These are phyloP conservation scores for Hirsutella thompsonii DNA, from an alignment of 2,329 filamentous ascomycete species.

Conservation along the genomic window DNA sequence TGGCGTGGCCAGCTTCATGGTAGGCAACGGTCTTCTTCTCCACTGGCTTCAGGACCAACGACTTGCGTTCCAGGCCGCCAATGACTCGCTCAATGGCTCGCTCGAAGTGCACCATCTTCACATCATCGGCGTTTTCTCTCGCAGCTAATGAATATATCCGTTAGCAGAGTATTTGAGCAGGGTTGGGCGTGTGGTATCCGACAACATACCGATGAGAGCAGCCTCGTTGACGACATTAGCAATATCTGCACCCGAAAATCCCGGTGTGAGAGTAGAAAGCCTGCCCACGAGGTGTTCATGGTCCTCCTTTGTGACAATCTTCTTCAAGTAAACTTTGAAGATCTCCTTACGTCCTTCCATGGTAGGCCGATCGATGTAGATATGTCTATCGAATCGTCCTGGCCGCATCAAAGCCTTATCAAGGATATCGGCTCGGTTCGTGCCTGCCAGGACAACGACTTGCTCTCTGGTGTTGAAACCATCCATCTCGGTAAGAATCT, in stretches of 20 bases:
- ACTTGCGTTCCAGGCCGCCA: constrained; percentile 94
- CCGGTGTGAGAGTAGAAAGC: constrained; percentile 82
- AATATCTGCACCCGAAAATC: constrained; percentile 95
- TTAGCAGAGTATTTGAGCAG: no score
- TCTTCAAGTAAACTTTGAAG: constrained; percentile 85
- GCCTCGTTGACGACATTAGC: constrained; percentile 98
- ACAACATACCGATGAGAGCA: constrained; percentile 81
- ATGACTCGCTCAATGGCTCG: constrained; percentile 95
- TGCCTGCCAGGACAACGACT: constrained; percentile 92
- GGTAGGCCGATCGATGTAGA: constrained; percentile 85
- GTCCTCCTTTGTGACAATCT: constrained; percentile 89
- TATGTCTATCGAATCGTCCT: constrained; percentile 93
- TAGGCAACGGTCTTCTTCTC: constrained; percentile 97
- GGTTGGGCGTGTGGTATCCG: no score
- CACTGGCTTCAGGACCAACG: constrained; percentile 77
- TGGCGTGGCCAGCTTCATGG: constrained; percentile 95
- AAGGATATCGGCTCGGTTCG: constrained; percentile 86
- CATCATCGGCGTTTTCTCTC: constrained; percentile 63
- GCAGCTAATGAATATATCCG: constrained; percentile 49
- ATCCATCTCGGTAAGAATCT: constrained; percentile 98
- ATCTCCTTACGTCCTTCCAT: constrained; percentile 97
- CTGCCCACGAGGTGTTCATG: constrained; percentile 78
- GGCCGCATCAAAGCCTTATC: constrained; percentile 95
- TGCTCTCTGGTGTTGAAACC: constrained; percentile 96
- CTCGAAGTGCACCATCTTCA: constrained; percentile 87